Percentiles rank a stretch among this genome's conserved stretches.
Conservation (phyloP, 129 eudicot genomes). For the Saussurea involucrata region DNA sequence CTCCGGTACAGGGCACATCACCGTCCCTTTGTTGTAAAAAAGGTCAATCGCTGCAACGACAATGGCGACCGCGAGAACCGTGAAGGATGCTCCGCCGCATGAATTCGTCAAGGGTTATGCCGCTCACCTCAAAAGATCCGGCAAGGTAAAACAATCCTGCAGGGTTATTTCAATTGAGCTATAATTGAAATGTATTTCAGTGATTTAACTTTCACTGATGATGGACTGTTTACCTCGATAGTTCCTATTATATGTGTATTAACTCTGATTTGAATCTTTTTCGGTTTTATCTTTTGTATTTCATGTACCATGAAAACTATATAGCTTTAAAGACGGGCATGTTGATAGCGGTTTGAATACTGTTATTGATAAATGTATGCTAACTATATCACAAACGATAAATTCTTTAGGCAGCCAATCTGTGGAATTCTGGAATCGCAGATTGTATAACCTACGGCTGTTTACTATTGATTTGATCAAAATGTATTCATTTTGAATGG, state of each 20-base stretch:
- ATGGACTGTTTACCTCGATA: neutral
- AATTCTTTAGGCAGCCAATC: neutral
- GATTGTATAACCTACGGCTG: neutral
- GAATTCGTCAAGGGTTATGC: slow-evolving; percentile 68
- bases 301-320: neutral
- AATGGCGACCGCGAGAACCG: slow-evolving; percentile 61
- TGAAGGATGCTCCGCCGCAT: slow-evolving; percentile 72
- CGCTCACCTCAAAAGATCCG: slow-evolving; percentile 67
- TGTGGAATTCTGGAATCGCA: neutral
- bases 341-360: neutral
- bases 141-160: slow-evolving; percentile 33
- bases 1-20: neutral
- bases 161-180: neutral
- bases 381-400: neutral
- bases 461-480: neutral
- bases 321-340: neutral
- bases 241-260: neutral
- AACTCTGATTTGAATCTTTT: neutral
- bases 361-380: neutral
- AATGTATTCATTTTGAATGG: neutral
- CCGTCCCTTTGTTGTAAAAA: neutral
- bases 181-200: neutral
- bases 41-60: neutral
- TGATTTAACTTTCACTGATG: neutral
- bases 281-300: neutral